Conservation (phyloP, 2,329 filamentous ascomycete genomes). For the Beauveria australis region DNA sequence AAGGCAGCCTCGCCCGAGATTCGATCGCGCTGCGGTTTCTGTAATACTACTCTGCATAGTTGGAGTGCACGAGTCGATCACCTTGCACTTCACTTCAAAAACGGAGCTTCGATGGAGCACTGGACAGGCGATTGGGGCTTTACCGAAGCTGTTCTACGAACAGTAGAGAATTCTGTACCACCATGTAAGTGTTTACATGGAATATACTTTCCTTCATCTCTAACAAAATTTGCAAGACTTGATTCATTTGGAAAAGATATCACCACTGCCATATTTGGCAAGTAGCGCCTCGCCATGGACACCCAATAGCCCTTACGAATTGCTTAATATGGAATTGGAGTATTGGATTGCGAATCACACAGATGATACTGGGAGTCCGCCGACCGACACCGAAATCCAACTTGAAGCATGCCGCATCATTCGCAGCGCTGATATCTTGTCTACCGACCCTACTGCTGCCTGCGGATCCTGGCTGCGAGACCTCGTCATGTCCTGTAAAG, state of each 20-base stretch:
- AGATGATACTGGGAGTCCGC: constrained; percentile 31
- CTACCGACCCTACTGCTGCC: constrained; percentile 28
- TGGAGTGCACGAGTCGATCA: constrained; percentile 55
- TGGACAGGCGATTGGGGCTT: constrained; percentile 67
- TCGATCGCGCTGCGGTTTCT: constrained; percentile 58
- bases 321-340: constrained; percentile 49
- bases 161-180: constrained; percentile 59
- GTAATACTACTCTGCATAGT: constrained; percentile 50
- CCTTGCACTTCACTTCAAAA: constrained; percentile 58
- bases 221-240: constrained; percentile 44
- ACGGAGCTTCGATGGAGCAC: constrained; percentile 56
- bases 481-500: constrained; percentile 42
- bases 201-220: constrained; percentile 23
- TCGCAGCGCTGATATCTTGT: constrained; percentile 44
- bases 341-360: constrained; percentile 40
- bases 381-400: constrained; percentile 45
- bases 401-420: constrained; percentile 50
- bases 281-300: constrained; percentile 34
- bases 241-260: constrained; percentile 54
- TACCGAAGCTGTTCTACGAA: constrained; percentile 49
- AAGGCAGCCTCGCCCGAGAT: constrained; percentile 53
- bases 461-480: constrained; percentile 49
- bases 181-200: constrained; percentile 44
- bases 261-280: constrained; percentile 46
- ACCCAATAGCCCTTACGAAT: constrained; percentile 49